Percentiles rank a stretch among this genome's conserved stretches.
phyloP scores from a whole-genome alignment of 768 basidiomycete genomes.

The Pulveroboletus ravenelii region DNA sequence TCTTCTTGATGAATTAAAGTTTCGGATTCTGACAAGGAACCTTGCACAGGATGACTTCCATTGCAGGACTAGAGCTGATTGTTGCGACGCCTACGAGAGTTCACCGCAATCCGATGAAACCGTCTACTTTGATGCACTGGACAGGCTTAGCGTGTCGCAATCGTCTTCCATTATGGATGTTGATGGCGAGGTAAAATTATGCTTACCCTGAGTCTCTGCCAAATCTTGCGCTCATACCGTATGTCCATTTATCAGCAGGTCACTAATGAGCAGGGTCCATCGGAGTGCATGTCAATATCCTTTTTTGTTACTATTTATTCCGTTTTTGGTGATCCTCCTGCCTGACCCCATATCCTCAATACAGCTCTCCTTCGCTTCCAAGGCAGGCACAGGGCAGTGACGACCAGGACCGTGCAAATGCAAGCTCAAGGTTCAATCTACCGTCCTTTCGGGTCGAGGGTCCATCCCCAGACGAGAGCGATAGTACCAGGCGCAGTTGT shows the following conservation, averaged over 20 bases:
- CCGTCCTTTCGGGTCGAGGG: constrained; percentile 16
- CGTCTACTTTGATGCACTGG: constrained; percentile 25
- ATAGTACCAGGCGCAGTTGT: not conserved
- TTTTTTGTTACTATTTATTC: constrained; percentile 9
- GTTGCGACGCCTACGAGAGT: constrained; percentile 1
- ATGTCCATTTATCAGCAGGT: constrained; percentile 1
- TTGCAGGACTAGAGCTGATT: not conserved
- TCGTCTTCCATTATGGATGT: constrained; percentile 2
- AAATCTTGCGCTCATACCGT: not conserved
- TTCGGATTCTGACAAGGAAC: constrained; percentile 7
- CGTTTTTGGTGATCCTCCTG: constrained; percentile 6
- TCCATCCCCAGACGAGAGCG: constrained; percentile 11
- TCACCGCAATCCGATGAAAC: constrained; percentile 14
- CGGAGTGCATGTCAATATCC: constrained; percentile 11
- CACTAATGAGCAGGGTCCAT: constrained; percentile 4
- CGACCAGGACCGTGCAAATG: not conserved
- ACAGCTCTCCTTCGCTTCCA: constrained; percentile 3
- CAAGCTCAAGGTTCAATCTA: constrained; percentile 17
- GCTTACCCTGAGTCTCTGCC: not conserved
- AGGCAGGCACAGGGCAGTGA: constrained; percentile 6
- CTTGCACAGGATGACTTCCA: constrained; percentile 5
- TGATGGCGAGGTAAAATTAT: constrained; percentile 8
- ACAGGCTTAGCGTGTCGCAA: constrained; percentile 7
- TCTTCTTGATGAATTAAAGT: not conserved
- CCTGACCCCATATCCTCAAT: constrained; percentile 8